Percentiles rank a stretch among this genome's conserved stretches.
These are phyloP conservation scores for Alternaria infectoria DNA, from an alignment of 2,329 filamentous ascomycete species.

Conservation along the genomic window DNA sequence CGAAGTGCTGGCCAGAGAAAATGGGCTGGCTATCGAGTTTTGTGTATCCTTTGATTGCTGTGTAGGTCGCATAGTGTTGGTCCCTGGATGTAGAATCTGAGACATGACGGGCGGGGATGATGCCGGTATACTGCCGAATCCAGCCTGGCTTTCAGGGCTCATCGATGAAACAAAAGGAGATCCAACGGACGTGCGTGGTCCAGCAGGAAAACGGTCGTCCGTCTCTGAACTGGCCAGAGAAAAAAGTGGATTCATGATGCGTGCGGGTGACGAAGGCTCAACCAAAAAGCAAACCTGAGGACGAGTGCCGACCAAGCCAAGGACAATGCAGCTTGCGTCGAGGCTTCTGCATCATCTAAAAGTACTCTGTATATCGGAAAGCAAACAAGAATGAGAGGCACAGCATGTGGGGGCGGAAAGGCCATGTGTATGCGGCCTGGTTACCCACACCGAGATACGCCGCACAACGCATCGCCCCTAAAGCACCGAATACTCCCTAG, in stretches of 20 bases:
- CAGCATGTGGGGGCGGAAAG: constrained; percentile 18
- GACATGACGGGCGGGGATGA: constrained; percentile 26
- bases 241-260: neutral
- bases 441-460: constrained; percentile 1
- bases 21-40: constrained; percentile 12
- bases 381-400: constrained; percentile 18
- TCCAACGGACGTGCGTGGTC: neutral
- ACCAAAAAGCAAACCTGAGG: neutral
- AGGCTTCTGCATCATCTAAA: constrained; percentile 5
- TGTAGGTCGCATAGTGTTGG: constrained; percentile 20
- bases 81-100: constrained; percentile 24
- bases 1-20: constrained; percentile 6
- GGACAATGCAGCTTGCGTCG: constrained; percentile 9
- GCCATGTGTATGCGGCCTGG: constrained; percentile 12
- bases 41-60: constrained; percentile 25
- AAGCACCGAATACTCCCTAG: constrained; percentile 9
- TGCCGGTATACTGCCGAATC: constrained; percentile 23
- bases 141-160: constrained; percentile 17
- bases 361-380: constrained; percentile 11
- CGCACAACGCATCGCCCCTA: constrained; percentile 10
- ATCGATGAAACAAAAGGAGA: constrained; percentile 17
- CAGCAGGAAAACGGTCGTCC: neutral
- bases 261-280: neutral
- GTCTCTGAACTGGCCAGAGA: constrained; percentile 1
- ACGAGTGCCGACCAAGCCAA: neutral